Base-by-base conservation (phyloP, 768 basidiomycete genomes). In the Hericium rajendrae region DNA sequence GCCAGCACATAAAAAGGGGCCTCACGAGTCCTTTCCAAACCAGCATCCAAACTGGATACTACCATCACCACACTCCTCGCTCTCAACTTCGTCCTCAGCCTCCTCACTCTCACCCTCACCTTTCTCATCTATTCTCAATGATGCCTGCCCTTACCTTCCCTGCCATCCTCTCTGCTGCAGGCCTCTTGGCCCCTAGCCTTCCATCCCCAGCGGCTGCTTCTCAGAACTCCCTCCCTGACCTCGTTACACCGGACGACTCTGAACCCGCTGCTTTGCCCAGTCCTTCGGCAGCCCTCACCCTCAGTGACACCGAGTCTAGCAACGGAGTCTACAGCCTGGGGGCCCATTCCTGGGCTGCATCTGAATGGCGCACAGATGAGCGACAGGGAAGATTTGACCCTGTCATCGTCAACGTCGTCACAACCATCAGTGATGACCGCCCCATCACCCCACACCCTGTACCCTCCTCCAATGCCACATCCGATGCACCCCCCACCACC, bases 61-160 rank as follows among this genome's bases (percentile, higher is more conserved):
- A 12, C n/a, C 40, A 41, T 2, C 40, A 41, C 40, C 8, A 13
- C 40, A 12, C 40, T 41, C 40, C 40, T 41, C 4, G 13, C n/a
- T 4, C 4, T n/a, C n/a, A 12, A 13, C n/a, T n/a, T 41, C 40
- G 8, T 41, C n/a, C 40, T 41, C 5, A 41, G 40, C 40, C 40
- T 41, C 40, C 40, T 41, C 40, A 12, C n/a, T 41, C 40, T 41
- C 40, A 12, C n/a, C n/a, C 40, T 41, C n/a, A n/a, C 40, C n/a
- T n/a, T 28, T 76, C 0, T n/a, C 40, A 12, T 10, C 40, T 12
- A 41, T 8, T 41, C 40, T 8, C 40, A 41, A 13, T 2, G 40
- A 41, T n/a, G 13, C 8, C 40, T 12, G n/a, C 40, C 40, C 40
- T 41, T 4, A n/a, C 40, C 40, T 41, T 13, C 40, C 40, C 40